phyloP scores from a whole-genome alignment of 2,329 filamentous ascomycete species.

The Cryoendolithus antarcticus region DNA sequence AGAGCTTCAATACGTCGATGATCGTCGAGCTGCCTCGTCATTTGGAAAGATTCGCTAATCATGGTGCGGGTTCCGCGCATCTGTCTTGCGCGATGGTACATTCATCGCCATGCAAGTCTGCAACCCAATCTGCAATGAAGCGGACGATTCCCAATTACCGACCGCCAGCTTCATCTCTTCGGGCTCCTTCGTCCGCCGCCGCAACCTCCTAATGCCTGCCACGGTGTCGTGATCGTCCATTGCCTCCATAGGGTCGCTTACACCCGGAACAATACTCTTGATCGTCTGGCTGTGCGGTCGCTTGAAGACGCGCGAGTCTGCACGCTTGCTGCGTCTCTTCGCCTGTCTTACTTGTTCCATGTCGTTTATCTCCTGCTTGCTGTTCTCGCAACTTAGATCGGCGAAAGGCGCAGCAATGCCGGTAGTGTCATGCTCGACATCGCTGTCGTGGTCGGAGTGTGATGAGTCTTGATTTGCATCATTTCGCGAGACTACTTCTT shows the following conservation, averaged over 20 bases:
- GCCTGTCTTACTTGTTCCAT: conserved; percentile 8
- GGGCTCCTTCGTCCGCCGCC: conserved; percentile 29
- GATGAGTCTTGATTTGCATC: conserved; percentile 15
- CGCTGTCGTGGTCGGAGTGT: conserved; percentile 14
- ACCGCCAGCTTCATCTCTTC: background rate
- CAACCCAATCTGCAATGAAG: no score
- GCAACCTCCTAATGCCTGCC: conserved; percentile 28
- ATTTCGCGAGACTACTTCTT: conserved; percentile 25
- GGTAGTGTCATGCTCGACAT: conserved; percentile 12
- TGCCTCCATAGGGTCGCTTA: conserved; percentile 27
- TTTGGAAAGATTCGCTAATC: no score
- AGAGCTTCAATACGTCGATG: no score
- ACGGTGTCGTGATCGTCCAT: conserved; percentile 28
- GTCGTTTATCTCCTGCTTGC: conserved; percentile 11
- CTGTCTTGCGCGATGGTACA: no score
- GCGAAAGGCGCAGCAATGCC: conserved; percentile 4
- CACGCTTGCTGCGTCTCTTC: conserved; percentile 29
- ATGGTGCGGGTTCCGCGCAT: no score
- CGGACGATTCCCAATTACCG: no score
- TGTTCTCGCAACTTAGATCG: conserved; percentile 21
- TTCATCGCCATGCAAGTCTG: no score
- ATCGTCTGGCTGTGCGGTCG: conserved; percentile 34
- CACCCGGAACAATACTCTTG: conserved; percentile 29
- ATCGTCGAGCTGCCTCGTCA: no score
- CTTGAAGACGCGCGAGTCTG: conserved; percentile 28